Evolutionary conservation across 1,284 basidiomycete genomes (phyloP).

Genomic region (Cystobasidium slooffiae): DNA sequence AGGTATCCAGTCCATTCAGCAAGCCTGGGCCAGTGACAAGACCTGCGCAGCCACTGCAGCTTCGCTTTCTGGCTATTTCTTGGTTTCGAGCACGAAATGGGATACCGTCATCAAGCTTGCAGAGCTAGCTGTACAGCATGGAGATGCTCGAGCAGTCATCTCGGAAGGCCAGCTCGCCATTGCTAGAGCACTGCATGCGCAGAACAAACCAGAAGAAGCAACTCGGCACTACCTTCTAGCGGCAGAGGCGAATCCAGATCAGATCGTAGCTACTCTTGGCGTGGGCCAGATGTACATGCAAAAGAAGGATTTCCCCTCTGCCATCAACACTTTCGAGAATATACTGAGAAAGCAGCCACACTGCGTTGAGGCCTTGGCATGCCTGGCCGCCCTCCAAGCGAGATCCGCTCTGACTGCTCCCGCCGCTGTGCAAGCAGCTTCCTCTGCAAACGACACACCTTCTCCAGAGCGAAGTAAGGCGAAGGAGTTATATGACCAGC

Average conservation of each 20-base stretch:
- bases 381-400: constrained; percentile 83
- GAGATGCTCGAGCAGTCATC: constrained; percentile 77
- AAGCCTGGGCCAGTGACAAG: constrained; percentile 46
- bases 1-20: constrained; percentile 34
- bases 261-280: constrained; percentile 77
- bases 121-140: constrained; percentile 87
- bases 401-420: constrained; percentile 58
- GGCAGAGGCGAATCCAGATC: constrained; percentile 71
- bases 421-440: background rate
- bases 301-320: constrained; percentile 55
- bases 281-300: constrained; percentile 69
- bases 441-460: background rate
- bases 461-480: constrained; percentile 71
- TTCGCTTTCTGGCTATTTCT: constrained; percentile 52
- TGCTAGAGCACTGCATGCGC: constrained; percentile 76
- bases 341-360: constrained; percentile 62
- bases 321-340: constrained; percentile 83
- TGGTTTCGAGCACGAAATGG: constrained; percentile 38
- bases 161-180: constrained; percentile 77
- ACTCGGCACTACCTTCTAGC: constrained; percentile 75
- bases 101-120: constrained; percentile 71
- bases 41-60: constrained; percentile 53
- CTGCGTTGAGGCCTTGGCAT: constrained; percentile 75
- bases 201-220: constrained; percentile 67
- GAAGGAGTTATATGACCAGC: constrained; percentile 77